These are phyloP conservation scores for Leishmania guyanensis DNA, from an alignment of 208 protist genomes.

Conservation along the genomic window DNA sequence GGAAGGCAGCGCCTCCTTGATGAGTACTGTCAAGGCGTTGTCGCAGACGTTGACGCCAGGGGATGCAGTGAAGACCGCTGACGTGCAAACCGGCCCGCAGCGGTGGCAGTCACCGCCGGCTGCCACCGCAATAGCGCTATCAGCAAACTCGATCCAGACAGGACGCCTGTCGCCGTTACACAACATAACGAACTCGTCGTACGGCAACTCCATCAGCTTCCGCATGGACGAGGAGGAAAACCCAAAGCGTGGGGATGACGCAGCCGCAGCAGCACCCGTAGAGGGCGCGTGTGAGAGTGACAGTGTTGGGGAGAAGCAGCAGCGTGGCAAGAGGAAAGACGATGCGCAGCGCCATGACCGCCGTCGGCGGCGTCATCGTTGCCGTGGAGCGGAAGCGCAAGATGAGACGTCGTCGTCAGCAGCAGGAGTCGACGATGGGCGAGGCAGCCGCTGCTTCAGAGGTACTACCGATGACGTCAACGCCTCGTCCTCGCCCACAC, in stretches of 20 bases:
- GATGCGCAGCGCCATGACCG: neutral
- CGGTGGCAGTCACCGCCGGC: neutral
- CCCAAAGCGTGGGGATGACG: neutral
- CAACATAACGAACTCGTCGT: neutral
- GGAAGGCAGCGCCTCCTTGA: neutral
- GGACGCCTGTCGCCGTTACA: neutral
- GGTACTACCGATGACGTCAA: neutral
- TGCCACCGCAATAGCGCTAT: too few relatives aligned
- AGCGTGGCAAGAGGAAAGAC: neutral
- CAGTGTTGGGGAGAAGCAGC: neutral
- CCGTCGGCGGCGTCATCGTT: neutral
- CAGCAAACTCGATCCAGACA: neutral
- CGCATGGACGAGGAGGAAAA: constrained; percentile 1
- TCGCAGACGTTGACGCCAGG: neutral
- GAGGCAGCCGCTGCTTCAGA: neutral
- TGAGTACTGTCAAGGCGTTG: too few relatives aligned
- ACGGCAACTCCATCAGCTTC: constrained; percentile 14
- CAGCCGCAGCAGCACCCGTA: neutral
- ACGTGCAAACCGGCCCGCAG: neutral
- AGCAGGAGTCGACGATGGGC: neutral
- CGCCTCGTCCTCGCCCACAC: neutral
- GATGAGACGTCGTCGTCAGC: neutral
- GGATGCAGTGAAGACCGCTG: neutral
- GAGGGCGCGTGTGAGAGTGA: neutral
- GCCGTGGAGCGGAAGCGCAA: neutral